Evolutionary conservation across 441 rosid genomes (phyloP).

Genomic region (Gossypium gossypioides): DNA sequence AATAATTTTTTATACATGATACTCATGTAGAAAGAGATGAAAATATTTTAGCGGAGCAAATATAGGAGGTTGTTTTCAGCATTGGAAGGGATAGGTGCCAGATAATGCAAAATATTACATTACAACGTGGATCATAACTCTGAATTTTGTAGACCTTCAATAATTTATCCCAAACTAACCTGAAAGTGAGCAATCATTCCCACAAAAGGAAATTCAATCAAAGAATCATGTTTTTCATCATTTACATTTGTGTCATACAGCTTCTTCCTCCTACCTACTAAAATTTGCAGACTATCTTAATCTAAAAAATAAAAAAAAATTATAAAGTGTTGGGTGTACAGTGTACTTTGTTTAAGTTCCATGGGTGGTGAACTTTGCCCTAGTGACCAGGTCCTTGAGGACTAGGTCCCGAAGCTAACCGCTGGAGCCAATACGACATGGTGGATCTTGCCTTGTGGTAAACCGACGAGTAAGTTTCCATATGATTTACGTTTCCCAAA

Average conservation of each 20-base stretch:
- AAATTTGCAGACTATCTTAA: neutral
- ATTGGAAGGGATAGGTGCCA: neutral
- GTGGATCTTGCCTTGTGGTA: slow-evolving; percentile 28
- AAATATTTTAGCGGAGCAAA: too few relatives aligned
- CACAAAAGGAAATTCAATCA: neutral
- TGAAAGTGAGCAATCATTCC: neutral
- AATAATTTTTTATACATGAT: too few relatives aligned
- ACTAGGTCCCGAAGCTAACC: slow-evolving; percentile 42
- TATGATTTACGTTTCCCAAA: slow-evolving; percentile 22
- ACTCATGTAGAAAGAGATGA: too few relatives aligned
- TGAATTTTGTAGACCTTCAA: neutral
- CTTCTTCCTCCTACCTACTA: neutral
- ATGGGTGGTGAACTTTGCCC: neutral
- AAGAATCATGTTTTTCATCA: neutral
- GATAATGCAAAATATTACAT: neutral
- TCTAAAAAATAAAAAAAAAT: neutral
- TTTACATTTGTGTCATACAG: neutral
- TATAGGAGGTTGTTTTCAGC: too few relatives aligned
- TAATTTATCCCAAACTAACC: neutral
- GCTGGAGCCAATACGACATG: slow-evolving; percentile 33
- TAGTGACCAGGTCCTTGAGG: slow-evolving; percentile 41
- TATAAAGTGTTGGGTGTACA: neutral
- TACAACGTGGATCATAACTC: neutral
- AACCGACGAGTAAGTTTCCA: slow-evolving; percentile 24
- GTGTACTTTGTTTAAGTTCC: neutral